phyloP scores from a whole-genome alignment of 2,329 filamentous ascomycete species.

The Helotiales sp. region DNA sequence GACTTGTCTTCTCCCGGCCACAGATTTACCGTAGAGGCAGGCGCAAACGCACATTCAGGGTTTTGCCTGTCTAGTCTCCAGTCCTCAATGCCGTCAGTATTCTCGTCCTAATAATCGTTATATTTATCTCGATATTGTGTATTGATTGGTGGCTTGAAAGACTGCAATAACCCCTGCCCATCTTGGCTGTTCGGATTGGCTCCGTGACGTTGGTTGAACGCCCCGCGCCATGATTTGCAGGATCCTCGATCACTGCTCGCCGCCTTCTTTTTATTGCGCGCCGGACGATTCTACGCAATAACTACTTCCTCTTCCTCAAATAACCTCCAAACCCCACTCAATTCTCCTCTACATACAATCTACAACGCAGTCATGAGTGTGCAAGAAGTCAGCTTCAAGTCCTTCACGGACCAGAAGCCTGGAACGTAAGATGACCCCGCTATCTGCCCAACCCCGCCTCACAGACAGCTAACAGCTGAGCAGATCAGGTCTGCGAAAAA shows the following conservation, averaged over 20 bases:
- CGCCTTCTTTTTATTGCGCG: constrained; percentile 10
- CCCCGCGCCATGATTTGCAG: not conserved
- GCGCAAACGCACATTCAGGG: too few species aligned
- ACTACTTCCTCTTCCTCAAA: not conserved
- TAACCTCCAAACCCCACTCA: constrained; percentile 7
- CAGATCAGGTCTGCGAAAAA: constrained; percentile 97
- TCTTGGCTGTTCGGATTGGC: constrained; percentile 1
- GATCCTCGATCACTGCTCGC: too few species aligned
- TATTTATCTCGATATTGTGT: not conserved
- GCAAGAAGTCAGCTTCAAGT: constrained; percentile 80
- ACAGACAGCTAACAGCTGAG: constrained; percentile 40
- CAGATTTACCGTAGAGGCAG: not conserved
- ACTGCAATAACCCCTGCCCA: not conserved
- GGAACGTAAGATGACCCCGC: constrained; percentile 79
- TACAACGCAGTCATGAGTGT: constrained; percentile 64
- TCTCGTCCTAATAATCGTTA: not conserved
- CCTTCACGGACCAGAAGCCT: constrained; percentile 96
- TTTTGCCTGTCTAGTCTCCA: too few species aligned
- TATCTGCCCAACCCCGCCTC: constrained; percentile 35
- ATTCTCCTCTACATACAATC: constrained; percentile 16
- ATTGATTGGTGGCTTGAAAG: constrained; percentile 3
- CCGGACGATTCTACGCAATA: too few species aligned
- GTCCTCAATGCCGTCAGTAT: too few species aligned
- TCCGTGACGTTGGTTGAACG: constrained; percentile 8
- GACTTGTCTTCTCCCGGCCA: not conserved